Conservation (phyloP, 2,329 filamentous ascomycete genomes). For the Aureobasidium leucospermi region DNA sequence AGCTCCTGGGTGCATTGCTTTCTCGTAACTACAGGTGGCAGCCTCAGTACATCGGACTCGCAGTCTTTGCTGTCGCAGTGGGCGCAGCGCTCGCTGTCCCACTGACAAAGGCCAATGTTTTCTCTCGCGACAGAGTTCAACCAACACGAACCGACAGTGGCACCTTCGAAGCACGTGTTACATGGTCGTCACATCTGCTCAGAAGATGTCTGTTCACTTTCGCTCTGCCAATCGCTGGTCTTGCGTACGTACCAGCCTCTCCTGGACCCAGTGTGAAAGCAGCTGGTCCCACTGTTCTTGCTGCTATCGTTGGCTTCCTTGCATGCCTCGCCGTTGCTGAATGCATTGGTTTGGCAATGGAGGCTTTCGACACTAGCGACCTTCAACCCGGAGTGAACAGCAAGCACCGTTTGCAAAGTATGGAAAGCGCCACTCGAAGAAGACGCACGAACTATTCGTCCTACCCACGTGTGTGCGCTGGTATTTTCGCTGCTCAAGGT, state of each 20-base stretch:
- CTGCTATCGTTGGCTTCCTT: conserved; percentile 60
- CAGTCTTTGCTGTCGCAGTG: conserved; percentile 58
- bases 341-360: conserved; percentile 71
- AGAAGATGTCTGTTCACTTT: conserved; percentile 62
- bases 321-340: conserved; percentile 68
- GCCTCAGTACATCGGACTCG: conserved; percentile 59
- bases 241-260: conserved; percentile 61
- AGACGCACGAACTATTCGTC: conserved; percentile 65
- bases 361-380: conserved; percentile 74
- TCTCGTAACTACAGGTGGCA: conserved; percentile 60
- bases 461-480: conserved; percentile 66
- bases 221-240: conserved; percentile 57
- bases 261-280: conserved; percentile 54
- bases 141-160: conserved; percentile 58
- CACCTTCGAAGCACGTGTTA: conserved; percentile 56
- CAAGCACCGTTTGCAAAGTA: conserved; percentile 37
- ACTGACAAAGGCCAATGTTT: conserved; percentile 62
- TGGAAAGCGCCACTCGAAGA: conserved; percentile 36
- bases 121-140: conserved; percentile 57
- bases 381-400: conserved; percentile 63
- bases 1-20: conserved; percentile 61
- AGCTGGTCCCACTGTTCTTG: conserved; percentile 59
- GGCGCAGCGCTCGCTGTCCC: conserved; percentile 65
- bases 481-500: conserved; percentile 62
- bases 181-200: conserved; percentile 65